Evolutionary conservation across 768 basidiomycete genomes (phyloP).

Genomic region (Termitomyces sp.): DNA sequence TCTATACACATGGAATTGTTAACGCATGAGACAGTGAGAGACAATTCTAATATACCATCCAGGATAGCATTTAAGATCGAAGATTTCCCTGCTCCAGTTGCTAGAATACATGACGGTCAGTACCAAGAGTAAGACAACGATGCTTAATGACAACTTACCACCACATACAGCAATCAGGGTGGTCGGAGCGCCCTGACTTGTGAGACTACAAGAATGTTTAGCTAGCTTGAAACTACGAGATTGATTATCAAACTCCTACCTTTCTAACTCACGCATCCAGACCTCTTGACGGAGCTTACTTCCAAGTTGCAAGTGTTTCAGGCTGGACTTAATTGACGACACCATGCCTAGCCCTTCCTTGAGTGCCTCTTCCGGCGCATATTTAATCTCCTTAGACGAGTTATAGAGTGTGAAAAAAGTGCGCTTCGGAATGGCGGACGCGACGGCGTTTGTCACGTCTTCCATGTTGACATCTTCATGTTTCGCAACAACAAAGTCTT

Average conservation of each 20-base stretch:
- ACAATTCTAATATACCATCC: constrained; percentile 35
- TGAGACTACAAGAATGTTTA: constrained; percentile 32
- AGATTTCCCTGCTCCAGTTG: constrained; percentile 61
- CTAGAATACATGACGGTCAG: constrained; percentile 23
- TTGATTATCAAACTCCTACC: constrained; percentile 26
- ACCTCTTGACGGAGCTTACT: constrained; percentile 56
- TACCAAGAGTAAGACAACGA: not conserved
- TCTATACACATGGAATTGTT: constrained; percentile 23
- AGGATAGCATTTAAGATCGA: constrained; percentile 60
- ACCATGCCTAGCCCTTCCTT: constrained; percentile 53
- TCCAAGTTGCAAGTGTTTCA: constrained; percentile 45
- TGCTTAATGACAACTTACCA: constrained; percentile 28
- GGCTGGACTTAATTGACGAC: constrained; percentile 37
- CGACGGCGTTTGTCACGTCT: constrained; percentile 7
- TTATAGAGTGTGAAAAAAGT: constrained; percentile 32
- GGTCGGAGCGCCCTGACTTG: constrained; percentile 46
- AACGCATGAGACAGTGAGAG: not conserved
- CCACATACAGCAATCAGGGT: constrained; percentile 67
- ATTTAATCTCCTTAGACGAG: constrained; percentile 39
- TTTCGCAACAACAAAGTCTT: not conserved
- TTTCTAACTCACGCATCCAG: constrained; percentile 51
- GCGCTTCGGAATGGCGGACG: constrained; percentile 8
- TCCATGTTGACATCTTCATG: constrained; percentile 11
- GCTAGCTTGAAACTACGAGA: not conserved
- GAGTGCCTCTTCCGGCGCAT: constrained; percentile 46